Conservation (phyloP, 202 grass and related monocot genomes). For the Bolboschoenoplectus hybrid region DNA sequence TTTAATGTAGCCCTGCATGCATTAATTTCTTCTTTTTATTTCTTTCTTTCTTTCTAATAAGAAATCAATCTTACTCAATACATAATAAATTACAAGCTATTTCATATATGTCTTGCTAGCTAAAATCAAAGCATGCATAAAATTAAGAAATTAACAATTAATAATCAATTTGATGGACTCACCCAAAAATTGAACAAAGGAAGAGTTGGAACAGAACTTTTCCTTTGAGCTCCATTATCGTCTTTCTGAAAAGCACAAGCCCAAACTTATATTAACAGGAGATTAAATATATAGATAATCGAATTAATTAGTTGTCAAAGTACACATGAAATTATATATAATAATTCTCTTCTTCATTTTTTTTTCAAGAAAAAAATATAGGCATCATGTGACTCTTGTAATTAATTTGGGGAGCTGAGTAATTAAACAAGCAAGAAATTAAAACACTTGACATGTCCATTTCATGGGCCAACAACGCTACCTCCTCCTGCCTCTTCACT, state of each 20-base stretch:
- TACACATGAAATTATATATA: no score
- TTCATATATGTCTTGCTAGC: no score
- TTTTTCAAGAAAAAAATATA: background rate
- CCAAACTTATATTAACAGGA: no score
- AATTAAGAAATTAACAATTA: conserved; percentile 7
- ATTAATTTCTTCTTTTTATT: background rate
- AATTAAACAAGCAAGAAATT: background rate
- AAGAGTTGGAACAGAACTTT: conserved; percentile 74
- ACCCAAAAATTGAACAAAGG: conserved; percentile 84
- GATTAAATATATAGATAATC: no score
- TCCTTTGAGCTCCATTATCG: conserved; percentile 51
- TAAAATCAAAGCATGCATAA: background rate
- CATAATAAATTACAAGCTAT: no score
- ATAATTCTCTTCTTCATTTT: no score
- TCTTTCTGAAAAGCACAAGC: conserved; percentile 30
- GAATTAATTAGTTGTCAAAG: no score
- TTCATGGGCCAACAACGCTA: conserved; percentile 19
- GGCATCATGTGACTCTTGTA: background rate
- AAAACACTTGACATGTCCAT: conserved; percentile 13
- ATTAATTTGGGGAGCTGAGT: background rate
- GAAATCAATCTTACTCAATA: background rate
- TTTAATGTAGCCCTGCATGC: conserved; percentile 63
- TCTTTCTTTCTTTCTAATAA: background rate
- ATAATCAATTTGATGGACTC: conserved; percentile 27
- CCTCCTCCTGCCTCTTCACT: background rate